Percentiles rank a stretch among this genome's conserved stretches.
phyloP scores from a whole-genome alignment of 2,329 filamentous ascomycete species.

The Corniculantispora saksenae region DNA sequence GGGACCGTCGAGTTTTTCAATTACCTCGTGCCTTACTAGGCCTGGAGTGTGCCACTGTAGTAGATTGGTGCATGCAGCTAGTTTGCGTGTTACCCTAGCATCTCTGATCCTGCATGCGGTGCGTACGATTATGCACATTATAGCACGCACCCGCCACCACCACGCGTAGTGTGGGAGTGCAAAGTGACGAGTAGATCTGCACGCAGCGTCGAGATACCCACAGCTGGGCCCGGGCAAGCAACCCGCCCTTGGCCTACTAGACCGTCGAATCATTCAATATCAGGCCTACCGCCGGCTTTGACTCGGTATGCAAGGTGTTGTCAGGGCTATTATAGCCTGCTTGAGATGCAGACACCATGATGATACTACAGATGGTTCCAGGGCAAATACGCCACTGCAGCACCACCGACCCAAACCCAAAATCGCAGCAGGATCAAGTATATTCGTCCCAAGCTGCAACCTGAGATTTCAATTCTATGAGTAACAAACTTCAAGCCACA shows the following conservation, averaged over 20 bases:
- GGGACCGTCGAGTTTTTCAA: background rate
- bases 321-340: background rate
- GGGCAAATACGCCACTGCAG: background rate
- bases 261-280: background rate
- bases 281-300: background rate
- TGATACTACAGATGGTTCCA: background rate
- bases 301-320: background rate
- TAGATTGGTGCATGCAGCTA: constrained; percentile 13
- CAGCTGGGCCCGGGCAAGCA: background rate
- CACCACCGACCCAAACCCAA: background rate
- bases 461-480: background rate
- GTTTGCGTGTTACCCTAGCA: background rate
- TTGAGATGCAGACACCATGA: background rate
- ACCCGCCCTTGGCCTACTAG: background rate
- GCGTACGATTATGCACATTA: constrained; percentile 1
- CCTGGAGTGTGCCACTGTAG: background rate
- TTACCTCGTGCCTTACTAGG: background rate
- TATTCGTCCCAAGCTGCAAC: constrained; percentile 1
- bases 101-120: constrained; percentile 14
- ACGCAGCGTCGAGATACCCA: background rate
- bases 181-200: background rate
- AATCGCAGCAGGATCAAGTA: background rate
- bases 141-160: background rate
- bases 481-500: background rate
- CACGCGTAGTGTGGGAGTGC: background rate